Evolutionary conservation across 2,329 filamentous ascomycete species (phyloP).

Genomic region (Allantophomopsis cytisporea): DNA sequence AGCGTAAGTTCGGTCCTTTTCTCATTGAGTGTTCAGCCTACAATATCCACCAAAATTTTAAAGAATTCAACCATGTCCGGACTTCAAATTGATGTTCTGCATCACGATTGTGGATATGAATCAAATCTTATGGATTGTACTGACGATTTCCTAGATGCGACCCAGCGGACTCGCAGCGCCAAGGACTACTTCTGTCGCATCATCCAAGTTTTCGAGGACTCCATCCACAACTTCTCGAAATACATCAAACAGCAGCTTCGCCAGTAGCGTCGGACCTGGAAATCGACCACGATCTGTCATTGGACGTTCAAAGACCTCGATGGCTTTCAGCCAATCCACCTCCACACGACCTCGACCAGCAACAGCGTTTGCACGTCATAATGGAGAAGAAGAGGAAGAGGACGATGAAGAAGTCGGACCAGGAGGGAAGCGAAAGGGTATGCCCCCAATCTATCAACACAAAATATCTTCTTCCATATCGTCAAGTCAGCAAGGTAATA

Average conservation of each 20-base stretch:
- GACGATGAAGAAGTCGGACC: slow-evolving; percentile 17
- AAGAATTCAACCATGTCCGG: too few relatives aligned
- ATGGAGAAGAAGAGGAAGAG: slow-evolving; percentile 18
- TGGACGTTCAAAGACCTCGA: slow-evolving; percentile 36
- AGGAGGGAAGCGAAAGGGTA: slow-evolving; percentile 36
- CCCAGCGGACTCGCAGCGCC: slow-evolving; percentile 20
- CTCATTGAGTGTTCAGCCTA: too few relatives aligned
- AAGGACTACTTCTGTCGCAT: slow-evolving; percentile 21
- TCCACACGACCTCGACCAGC: slow-evolving; percentile 30
- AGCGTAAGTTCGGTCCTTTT: slow-evolving; percentile 2
- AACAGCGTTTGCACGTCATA: slow-evolving; percentile 19
- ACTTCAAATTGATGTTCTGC: too few relatives aligned
- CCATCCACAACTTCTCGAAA: slow-evolving; percentile 26
- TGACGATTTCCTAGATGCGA: not conserved
- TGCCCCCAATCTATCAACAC: slow-evolving; percentile 19
- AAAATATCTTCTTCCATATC: slow-evolving; percentile 12
- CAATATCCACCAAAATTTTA: too few relatives aligned
- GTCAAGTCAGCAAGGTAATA: slow-evolving; percentile 10
- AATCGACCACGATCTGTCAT: slow-evolving; percentile 27
- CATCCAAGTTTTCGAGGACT: slow-evolving; percentile 24
- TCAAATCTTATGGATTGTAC: too few relatives aligned
- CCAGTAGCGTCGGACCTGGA: slow-evolving; percentile 41
- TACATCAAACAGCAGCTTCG: slow-evolving; percentile 33
- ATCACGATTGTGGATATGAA: too few relatives aligned
- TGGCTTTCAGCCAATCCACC: slow-evolving; percentile 30